Evolutionary conservation across 2,329 filamentous ascomycete genomes (phyloP), one percentile per base, ranked within the genome.

Genomic region (Aspergillus jensenii): DNA sequence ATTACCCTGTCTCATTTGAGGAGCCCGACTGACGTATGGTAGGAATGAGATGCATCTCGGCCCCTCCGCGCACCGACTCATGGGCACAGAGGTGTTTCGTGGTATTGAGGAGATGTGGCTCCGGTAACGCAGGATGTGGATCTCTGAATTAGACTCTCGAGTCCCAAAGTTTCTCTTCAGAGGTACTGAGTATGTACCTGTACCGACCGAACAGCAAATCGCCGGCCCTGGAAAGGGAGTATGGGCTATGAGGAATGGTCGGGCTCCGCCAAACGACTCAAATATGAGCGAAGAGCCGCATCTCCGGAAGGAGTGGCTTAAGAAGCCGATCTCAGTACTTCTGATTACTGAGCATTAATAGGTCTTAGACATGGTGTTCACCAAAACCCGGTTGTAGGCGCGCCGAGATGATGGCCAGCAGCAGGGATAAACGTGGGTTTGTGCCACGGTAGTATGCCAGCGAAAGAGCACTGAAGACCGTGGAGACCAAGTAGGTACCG

Each of bases 1-100:
- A 57, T 60, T 48, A 33, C 43, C 33, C 49, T 45, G 53, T 56
- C 45, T 56, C 19, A 25, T 41, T 44, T 8, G 44, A 43, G 31
- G 50, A 48, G 39, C 47, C 57, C 49, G 56, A 57, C 31, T 46
- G 49, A 60, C 48, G 21, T 37, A 41, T 49, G 64, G 52, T 62
- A 78, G 76, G 75, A 70, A 77, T 62, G 69, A 75, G 21, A 74
- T 78, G 71, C 72, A 76, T 61, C 60, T 77, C 52, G 74, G 74
- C 5, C 69, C 73, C 23, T 68, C 65, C 21, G 73, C 71, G 23
- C 73, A 77, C 58, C 67, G 68, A 37, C 65, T 78, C 43, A 68
- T 78, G 68, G 74, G 70, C 35, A 63, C 61, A 43, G 73, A 74
- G 44, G 67, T 76, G 41, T 75, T 74, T 62, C 66, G 71, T 53